Percentiles rank a stretch among this genome's conserved stretches.
These are phyloP conservation scores for Diutina rugosa DNA, from an alignment of 1,139 yeast genomes.

Conservation along the genomic window DNA sequence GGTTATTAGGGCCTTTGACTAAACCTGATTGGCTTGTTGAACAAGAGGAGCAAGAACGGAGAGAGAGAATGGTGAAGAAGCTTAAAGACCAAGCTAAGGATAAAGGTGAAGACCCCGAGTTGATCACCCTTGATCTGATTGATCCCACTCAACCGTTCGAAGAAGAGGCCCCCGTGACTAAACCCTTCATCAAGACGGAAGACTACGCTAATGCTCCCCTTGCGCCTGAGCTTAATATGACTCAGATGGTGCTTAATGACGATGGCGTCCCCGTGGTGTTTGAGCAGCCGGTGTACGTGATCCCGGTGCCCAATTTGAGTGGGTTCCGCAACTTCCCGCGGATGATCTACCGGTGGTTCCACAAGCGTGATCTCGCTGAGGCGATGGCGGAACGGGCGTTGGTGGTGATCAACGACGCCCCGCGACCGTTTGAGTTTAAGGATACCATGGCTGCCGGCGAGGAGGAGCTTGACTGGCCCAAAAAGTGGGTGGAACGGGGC, in stretches of 20 bases:
- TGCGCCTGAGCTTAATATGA: conserved; percentile 46
- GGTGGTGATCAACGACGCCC: conserved; percentile 41
- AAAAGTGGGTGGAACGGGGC: conserved; percentile 68
- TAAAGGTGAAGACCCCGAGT: conserved; percentile 3
- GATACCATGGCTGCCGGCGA: conserved; percentile 44
- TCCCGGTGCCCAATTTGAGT: conserved; percentile 59
- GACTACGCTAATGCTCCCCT: conserved; percentile 41
- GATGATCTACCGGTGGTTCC: conserved; percentile 69
- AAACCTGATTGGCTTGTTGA: conserved; percentile 28
- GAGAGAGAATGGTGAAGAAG: conserved; percentile 4
- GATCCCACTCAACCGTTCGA: conserved; percentile 5
- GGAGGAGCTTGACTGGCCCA: conserved; percentile 91
- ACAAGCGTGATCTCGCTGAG: conserved; percentile 58
- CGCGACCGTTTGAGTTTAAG: conserved; percentile 41
- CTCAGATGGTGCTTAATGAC: conserved; percentile 13
- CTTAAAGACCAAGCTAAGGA: conserved; percentile 7
- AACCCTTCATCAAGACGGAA: conserved; percentile 47
- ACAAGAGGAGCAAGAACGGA: conserved; percentile 15
- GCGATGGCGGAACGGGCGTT: conserved; percentile 53
- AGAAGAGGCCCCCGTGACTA: conserved; percentile 33
- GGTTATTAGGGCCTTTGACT: conserved; percentile 82
- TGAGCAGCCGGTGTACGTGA: conserved; percentile 64
- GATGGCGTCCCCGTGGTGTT: conserved; percentile 45
- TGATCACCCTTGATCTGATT: background rate
- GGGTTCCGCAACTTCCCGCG: conserved; percentile 73